A percentile compares a stretch with the other conserved stretches of the same genome.
Evolutionary conservation across 495 filamentous ascomycete genomes (phyloP).

Genomic region (Penicillium longicatenatum): DNA sequence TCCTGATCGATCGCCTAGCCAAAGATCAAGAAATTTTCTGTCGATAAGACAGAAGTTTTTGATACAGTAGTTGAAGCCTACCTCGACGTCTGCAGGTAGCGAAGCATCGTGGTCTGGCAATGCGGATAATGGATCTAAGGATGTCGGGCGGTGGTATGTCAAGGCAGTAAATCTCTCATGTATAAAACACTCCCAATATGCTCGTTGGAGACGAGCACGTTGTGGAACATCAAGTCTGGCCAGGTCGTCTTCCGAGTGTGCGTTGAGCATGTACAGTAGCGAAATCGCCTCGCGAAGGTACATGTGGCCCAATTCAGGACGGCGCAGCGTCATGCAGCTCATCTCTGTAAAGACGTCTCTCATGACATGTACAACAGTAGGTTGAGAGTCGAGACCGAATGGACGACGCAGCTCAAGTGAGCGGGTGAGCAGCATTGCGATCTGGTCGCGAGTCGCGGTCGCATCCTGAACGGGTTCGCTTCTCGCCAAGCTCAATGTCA

Average conservation of each 20-base stretch:
- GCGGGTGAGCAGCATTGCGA: slow-evolving; percentile 21
- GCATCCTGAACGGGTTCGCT: slow-evolving; percentile 13
- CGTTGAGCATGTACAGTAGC: slow-evolving; percentile 29
- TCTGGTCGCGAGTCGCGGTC: slow-evolving; percentile 11
- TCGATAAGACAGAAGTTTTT: slow-evolving; percentile 29
- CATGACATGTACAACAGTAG: slow-evolving; percentile 23
- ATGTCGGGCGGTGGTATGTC: slow-evolving; percentile 25
- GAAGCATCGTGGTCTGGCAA: slow-evolving; percentile 30
- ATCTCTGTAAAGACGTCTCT: slow-evolving; percentile 29
- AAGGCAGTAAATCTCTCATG: slow-evolving; percentile 36
- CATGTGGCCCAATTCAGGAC: slow-evolving; percentile 31
- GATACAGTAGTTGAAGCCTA: slow-evolving; percentile 26
- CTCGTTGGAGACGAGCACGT: slow-evolving; percentile 30
- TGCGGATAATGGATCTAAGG: slow-evolving; percentile 16
- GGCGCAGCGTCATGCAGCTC: slow-evolving; percentile 27
- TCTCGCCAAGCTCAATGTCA: slow-evolving; percentile 30
- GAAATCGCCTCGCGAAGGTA: slow-evolving; percentile 36
- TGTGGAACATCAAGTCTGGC: slow-evolving; percentile 17
- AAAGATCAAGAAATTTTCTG: slow-evolving; percentile 25
- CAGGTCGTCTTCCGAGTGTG: slow-evolving; percentile 21
- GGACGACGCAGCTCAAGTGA: slow-evolving; percentile 28
- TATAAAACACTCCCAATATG: slow-evolving; percentile 37
- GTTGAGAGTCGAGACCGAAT: slow-evolving; percentile 20
- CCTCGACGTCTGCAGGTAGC: slow-evolving; percentile 18
- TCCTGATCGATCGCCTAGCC: slow-evolving; percentile 28